Percentiles rank a stretch among this genome's conserved stretches.
Conservation (phyloP, 169 alveolate genomes). For the Pseudocohnilembus persalinus region DNA sequence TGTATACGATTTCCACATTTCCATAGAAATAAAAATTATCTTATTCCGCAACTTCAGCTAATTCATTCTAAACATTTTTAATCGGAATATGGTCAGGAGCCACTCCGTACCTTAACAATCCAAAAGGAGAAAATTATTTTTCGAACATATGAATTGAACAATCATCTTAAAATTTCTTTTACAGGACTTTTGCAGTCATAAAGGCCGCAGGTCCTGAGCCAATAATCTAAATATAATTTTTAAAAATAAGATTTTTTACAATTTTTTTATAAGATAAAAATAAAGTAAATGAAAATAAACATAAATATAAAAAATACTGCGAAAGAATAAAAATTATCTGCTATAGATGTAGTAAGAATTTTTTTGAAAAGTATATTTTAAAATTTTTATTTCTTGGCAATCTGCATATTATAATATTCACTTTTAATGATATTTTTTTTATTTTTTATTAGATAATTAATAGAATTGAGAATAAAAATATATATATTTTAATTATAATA, state of each 20-base stretch:
- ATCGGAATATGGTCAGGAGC: constrained; percentile 72
- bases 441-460: no score
- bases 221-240: constrained; percentile 34
- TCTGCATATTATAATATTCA: no score
- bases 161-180: constrained; percentile 27
- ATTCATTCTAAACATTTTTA: constrained; percentile 60
- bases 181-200: constrained; percentile 53
- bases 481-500: no score
- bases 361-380: no score
- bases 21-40: constrained; percentile 57
- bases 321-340: background rate
- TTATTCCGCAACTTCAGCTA: constrained; percentile 32
- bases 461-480: no score
- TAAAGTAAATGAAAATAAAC: background rate
- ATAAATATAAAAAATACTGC: background rate
- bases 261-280: no score
- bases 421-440: no score
- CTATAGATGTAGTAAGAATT: no score
- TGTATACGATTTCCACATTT: constrained; percentile 45
- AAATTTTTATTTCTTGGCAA: no score
- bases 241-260: no score
- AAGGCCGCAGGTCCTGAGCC: constrained; percentile 77
- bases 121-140: constrained; percentile 57
- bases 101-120: constrained; percentile 68
- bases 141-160: constrained; percentile 58